Conservation (phyloP, 2,329 filamentous ascomycete species). For the Arthrinium puccinioides region DNA sequence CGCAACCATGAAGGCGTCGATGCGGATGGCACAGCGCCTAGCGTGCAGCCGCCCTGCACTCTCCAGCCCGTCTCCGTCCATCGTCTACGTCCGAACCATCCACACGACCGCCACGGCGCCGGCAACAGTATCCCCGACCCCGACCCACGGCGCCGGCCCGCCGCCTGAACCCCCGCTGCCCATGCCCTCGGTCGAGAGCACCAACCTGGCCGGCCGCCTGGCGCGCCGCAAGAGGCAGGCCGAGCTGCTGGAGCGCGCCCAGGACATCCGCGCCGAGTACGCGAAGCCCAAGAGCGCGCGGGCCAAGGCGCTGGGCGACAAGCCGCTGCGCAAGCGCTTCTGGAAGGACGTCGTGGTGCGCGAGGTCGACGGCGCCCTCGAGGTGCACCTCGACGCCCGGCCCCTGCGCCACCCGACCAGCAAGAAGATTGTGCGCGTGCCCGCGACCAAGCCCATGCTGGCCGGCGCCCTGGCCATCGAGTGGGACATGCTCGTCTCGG, state of each 20-base stretch:
- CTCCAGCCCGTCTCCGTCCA: no score
- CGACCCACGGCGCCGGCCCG: conserved; percentile 50
- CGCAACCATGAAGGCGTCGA: no score
- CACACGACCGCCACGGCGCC: conserved; percentile 25
- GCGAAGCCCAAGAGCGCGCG: conserved; percentile 15
- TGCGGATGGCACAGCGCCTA: no score
- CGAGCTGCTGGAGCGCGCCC: conserved; percentile 44
- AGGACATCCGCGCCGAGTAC: conserved; percentile 31
- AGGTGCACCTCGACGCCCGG: conserved; percentile 69
- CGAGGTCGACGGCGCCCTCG: conserved; percentile 52
- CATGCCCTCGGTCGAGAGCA: conserved; percentile 20
- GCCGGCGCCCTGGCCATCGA: conserved; percentile 83
- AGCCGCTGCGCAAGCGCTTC: conserved; percentile 60
- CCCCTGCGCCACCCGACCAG: conserved; percentile 71
- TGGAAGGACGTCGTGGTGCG: conserved; percentile 78
- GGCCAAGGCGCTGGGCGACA: conserved; percentile 21
- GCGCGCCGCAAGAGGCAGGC: conserved; percentile 47
- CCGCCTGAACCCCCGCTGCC: conserved; percentile 49
- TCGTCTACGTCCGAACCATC: no score
- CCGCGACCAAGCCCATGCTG: conserved; percentile 69
- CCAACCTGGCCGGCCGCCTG: conserved; percentile 32
- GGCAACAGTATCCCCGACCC: conserved; percentile 44
- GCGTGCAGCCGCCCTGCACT: no score
- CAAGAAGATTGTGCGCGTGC: conserved; percentile 65
- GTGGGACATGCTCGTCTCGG: conserved; percentile 80